Percentiles rank a stretch among this genome's conserved stretches.
Evolutionary conservation across 2,329 filamentous ascomycete genomes (phyloP).

Genomic region (Colletotrichum sojae): DNA sequence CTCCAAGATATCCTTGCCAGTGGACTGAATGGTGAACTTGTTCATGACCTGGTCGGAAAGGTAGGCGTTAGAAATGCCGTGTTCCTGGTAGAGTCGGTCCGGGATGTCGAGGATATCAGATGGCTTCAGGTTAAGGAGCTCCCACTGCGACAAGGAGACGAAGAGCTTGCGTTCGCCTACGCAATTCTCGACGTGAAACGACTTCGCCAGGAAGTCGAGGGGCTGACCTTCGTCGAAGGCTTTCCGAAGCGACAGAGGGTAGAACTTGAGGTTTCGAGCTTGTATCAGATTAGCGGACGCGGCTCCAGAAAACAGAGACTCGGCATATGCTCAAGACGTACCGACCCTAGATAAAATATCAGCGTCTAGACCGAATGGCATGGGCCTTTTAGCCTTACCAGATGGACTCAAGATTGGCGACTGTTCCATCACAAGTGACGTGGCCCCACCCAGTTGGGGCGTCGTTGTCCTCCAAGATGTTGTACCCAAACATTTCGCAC

Average conservation of each 20-base stretch:
- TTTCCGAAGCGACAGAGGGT: conserved; percentile 55
- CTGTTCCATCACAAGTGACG: conserved; percentile 59
- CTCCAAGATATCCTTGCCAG: conserved; percentile 56
- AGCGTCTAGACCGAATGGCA: conserved; percentile 11
- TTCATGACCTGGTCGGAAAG: conserved; percentile 43
- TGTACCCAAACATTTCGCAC: conserved; percentile 61
- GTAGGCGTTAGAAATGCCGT: conserved; percentile 55
- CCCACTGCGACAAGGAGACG: conserved; percentile 55
- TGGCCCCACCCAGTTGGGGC: conserved; percentile 58
- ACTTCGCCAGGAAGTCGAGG: background rate
- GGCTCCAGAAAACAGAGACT: too few species aligned
- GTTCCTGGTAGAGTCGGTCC: conserved; percentile 53
- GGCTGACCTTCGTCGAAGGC: conserved; percentile 2
- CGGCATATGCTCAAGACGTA: background rate
- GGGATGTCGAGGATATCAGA: conserved; percentile 57
- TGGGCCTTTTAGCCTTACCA: conserved; percentile 49
- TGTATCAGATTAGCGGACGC: background rate
- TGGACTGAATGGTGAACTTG: conserved; percentile 59
- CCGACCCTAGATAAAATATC: conserved; percentile 24
- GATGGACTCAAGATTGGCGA: conserved; percentile 64
- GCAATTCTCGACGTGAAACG: conserved; percentile 42
- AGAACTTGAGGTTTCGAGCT: conserved; percentile 64
- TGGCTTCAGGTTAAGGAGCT: conserved; percentile 60
- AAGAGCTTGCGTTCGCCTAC: conserved; percentile 52
- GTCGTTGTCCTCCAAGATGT: conserved; percentile 47